Conservation (phyloP, 352 stramenopile genomes). For the Globisporangium iwayamae region DNA sequence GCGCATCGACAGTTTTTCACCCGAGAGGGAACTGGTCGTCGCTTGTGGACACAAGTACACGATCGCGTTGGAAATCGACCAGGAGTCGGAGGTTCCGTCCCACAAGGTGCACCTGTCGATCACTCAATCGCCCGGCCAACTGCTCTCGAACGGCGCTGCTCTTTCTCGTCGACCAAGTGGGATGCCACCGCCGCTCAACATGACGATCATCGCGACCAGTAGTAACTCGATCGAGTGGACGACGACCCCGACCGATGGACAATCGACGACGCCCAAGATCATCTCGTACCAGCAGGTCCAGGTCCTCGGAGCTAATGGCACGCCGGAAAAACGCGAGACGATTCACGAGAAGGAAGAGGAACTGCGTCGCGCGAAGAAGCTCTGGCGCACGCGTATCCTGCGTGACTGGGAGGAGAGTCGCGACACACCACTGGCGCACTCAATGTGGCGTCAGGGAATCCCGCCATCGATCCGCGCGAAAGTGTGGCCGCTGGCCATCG, state of each 20-base stretch:
- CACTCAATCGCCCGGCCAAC: conserved; percentile 13
- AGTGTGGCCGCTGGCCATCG: conserved; percentile 84
- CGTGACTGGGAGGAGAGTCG: conserved; percentile 75
- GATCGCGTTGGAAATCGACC: conserved; percentile 55
- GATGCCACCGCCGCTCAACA: conserved; percentile 12
- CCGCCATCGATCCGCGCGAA: conserved; percentile 74
- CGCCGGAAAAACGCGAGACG: conserved; percentile 26
- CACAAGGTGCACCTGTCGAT: conserved; percentile 14
- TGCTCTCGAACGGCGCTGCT: neutral
- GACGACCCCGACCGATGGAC: conserved; percentile 12
- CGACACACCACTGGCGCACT: conserved; percentile 67
- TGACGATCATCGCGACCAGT: conserved; percentile 10
- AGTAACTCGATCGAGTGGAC: conserved; percentile 12
- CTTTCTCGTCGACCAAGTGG: neutral
- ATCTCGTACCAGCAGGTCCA: conserved; percentile 9
- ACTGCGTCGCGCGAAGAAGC: conserved; percentile 73
- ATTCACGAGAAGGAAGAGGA: conserved; percentile 83
- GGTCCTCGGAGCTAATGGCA: neutral
- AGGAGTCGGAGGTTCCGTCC: conserved; percentile 6
- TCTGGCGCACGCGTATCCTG: conserved; percentile 78
- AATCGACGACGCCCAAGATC: conserved; percentile 10
- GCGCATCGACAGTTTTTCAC: conserved; percentile 69
- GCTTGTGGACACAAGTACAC: conserved; percentile 84
- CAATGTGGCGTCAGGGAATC: conserved; percentile 80
- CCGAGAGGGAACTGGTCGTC: conserved; percentile 49